Base-by-base conservation (phyloP, 305 asterid species). In the Salvia sclarea region DNA sequence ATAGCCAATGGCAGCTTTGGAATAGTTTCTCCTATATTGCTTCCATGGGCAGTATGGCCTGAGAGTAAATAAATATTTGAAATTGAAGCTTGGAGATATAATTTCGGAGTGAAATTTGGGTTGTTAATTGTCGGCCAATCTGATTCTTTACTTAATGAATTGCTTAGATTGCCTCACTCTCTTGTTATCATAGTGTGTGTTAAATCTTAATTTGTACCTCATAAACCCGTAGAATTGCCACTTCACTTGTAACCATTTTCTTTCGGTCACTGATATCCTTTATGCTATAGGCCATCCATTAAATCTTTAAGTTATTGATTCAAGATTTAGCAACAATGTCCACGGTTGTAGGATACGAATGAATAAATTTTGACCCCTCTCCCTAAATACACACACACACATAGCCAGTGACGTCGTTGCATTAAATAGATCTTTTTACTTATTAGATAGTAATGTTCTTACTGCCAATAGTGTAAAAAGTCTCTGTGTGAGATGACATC, bases 281-380 rank as follows among this genome's bases (percentile, higher is more conserved):
- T 64, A 58, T 20, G 33, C 72, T 69, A 20, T 33, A 13, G 35
- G 18, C 52, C 54, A 35, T 44, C 59, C 10, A 7, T 59, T 38
- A 28, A 66, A 20, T 18, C 28, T 37, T 44, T 35, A 44, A 66
- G 69, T 45, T 48, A 58, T 68, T 49, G 44, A 52, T 50, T 55
- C 47, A 47, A n/a, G 67, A 64, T 69, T 55, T 71, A 48, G 57
- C 11, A 71, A 68, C 20, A 11, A 33, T 22, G 38, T 37, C 48
- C 20, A 58, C 58, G 71, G 63, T 45, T 67, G 49, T 40, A 21
- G 45, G 44, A 59, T 57, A 64, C n/a, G 44, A 61, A 60, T 12
- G 37, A 22, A 9, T 5, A 18, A 16, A 16, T 47, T 47, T 56
- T 16, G 16, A 43, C 20, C 63, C 56, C 56, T 8, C 47, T 7